Percentiles rank a stretch among this genome's conserved stretches.
phyloP scores from a whole-genome alignment of 1,139 yeast species.

The Pichia sp. region DNA sequence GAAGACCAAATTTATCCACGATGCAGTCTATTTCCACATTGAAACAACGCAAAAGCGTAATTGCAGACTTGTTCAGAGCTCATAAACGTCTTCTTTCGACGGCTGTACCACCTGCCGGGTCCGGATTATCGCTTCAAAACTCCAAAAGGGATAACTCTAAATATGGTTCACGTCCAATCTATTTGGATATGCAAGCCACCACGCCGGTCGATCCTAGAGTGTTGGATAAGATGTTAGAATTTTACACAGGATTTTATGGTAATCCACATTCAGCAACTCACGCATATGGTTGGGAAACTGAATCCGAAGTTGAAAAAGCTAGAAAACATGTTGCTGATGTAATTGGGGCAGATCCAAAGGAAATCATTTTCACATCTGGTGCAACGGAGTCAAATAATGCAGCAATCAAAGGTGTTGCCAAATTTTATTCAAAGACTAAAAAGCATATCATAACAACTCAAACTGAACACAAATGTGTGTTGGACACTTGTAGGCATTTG shows the following conservation, averaged over 20 bases:
- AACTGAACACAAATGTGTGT: conserved; percentile 96
- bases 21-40: neutral
- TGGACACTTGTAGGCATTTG: conserved; percentile 90
- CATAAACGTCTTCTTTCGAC: neutral
- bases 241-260: conserved; percentile 90
- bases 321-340: conserved; percentile 73
- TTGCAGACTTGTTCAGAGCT: neutral
- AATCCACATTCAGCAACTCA: conserved; percentile 97
- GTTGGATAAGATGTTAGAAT: conserved; percentile 85
- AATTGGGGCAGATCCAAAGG: conserved; percentile 92
- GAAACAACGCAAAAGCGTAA: neutral
- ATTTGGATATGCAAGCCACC: conserved; percentile 94
- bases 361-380: conserved; percentile 93
- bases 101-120: conserved; percentile 27
- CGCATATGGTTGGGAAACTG: conserved; percentile 99
- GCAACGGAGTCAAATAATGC: conserved; percentile 97
- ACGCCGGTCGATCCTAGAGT: conserved; percentile 98
- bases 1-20: too few species aligned
- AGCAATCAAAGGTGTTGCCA: conserved; percentile 91
- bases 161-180: conserved; percentile 74
- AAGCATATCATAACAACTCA: conserved; percentile 92
- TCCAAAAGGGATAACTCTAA: conserved; percentile 36
- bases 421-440: conserved; percentile 84
- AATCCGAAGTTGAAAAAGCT: conserved; percentile 81
- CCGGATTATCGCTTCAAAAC: conserved; percentile 35